Evolutionary conservation across 495 filamentous ascomycete genomes (phyloP).

Genomic region (Hypoxylon perforatum): DNA sequence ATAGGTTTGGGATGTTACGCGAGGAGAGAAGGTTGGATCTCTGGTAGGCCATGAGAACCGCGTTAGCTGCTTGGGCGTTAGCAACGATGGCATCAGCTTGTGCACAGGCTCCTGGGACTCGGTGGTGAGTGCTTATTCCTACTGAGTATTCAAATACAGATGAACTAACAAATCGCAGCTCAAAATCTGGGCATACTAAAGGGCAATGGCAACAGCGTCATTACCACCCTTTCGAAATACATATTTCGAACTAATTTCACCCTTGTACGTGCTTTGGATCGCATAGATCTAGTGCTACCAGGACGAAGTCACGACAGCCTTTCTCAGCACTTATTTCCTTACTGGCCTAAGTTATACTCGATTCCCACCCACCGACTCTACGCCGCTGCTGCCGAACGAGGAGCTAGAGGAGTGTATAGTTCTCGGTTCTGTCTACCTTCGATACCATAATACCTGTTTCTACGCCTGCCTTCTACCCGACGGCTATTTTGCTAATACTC

Average conservation of each 20-base stretch:
- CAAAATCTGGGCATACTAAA: conserved; percentile 84
- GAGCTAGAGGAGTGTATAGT: conserved; percentile 39
- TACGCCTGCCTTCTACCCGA: conserved; percentile 25
- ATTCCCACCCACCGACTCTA: conserved; percentile 42
- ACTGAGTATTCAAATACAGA: background rate
- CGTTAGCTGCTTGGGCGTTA: conserved; percentile 97
- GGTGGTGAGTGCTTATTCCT: conserved; percentile 72
- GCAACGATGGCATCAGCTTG: conserved; percentile 98
- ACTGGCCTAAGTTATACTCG: conserved; percentile 49
- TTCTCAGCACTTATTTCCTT: conserved; percentile 52
- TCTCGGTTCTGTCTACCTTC: conserved; percentile 24
- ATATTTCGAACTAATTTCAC: conserved; percentile 54
- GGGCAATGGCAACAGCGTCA: conserved; percentile 7
- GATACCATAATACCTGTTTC: conserved; percentile 42
- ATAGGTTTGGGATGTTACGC: conserved; percentile 97
- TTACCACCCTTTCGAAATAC: conserved; percentile 21
- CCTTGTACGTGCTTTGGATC: conserved; percentile 58
- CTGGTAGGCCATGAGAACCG: conserved; percentile 98
- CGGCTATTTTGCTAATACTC: conserved; percentile 37
- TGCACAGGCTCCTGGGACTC: conserved; percentile 99
- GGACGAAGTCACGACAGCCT: conserved; percentile 67
- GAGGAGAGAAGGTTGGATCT: conserved; percentile 95
- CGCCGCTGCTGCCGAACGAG: conserved; percentile 38
- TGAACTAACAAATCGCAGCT: conserved; percentile 65
- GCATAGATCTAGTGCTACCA: conserved; percentile 57